Evolutionary conservation across 345 rosid species (phyloP), one percentile per base, ranked within the genome.

Genomic region (Xanthoceras sorbifolium): DNA sequence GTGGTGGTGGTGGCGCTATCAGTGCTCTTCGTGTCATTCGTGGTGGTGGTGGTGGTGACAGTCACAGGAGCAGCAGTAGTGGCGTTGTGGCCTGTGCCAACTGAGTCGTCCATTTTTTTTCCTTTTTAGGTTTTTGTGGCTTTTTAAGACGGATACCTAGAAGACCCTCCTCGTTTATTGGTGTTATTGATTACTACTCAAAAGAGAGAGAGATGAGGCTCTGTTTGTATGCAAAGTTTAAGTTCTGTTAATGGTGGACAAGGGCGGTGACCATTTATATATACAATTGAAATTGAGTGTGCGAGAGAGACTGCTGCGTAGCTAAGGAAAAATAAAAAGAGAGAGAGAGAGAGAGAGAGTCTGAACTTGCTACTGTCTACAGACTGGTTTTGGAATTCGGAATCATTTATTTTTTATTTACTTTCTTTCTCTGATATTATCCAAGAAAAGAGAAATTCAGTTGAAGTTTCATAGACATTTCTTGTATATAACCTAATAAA

Each of bases 81-180:
- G 64, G 64, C 31, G 31, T 34, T 72, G 67, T 65, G 78, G 50
- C 44, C 26, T 57, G 62, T 22, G 62, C 62, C 28, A n/a, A 5
- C 28, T 50, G 78, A 75, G 18, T 75, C 69, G 70, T 65, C 54
- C 71, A 75, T 64, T 32, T 54, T 63, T 54, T 55, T 20, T 55
- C 25, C 1, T 55, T 55, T 55, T 57, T 57, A 23, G 32, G 29
- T 4, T 29, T 34, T n/a, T 31, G 67, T 44, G 40, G 25, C 26
- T 61, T 46, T 73, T 73, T 22, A 54, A 75, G 71, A 75, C 8
- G 22, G 38, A 28, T 23, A 29, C 20, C 7, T 5, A 34, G 71
- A 52, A 75, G 71, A 64, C 34, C 50, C 50, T 40, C 78, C 63
- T 75, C 78, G 78, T 65, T 74, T 75, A 75, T 73, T 63, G 77